Base-by-base conservation (phyloP, 805 yeast genomes). In the Crinitomyces ghanaensis region DNA sequence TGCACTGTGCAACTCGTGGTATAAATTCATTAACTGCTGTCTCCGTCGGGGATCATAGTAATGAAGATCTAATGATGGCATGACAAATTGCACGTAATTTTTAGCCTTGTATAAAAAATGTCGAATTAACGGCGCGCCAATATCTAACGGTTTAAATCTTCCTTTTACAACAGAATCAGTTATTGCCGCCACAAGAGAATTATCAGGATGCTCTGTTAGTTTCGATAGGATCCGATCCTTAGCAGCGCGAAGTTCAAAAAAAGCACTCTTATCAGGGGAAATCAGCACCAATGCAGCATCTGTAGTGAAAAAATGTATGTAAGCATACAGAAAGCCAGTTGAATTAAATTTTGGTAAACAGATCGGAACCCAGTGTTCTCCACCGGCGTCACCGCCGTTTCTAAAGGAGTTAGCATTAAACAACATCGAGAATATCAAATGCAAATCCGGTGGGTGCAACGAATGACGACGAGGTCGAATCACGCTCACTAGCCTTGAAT, bases 301-400 rank as follows among this genome's bases (percentile, higher is more conserved):
- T 24, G 50, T 38, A 28, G 65, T 66, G 30, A 77, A 50, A 42
- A 74, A 74, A 37, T 74, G 75, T 28, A 85, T 79, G 48, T 79
- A 83, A 8, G 84, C 74, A 49, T 91, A 81, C 4, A 88, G 57
- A 48, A 86, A 91, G 6, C 98, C 98, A 42, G 75, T 74, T 2
- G 83, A 60, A 50, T 91, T 88, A 61, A 88, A 88, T 44, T 80
- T 74, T 1, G 97, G 95, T 52, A 88, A 65, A 54, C 98, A 88
- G 1, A 88, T 65, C 0, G 98, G 98, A 8, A 82, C 70, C 97
- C 97, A 91, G 37, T 84, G 71, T 49, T 86, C 95, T n/a, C n/a
- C n/a, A n/a, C n/a, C n/a, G n/a, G n/a, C n/a, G n/a, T n/a, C n/a
- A 44, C 80, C 49, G 15, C 59, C 60, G 20, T 61, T 62, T 17